These are phyloP conservation scores for Ricinus communis DNA, from an alignment of 345 rosid species.

Conservation along the genomic window DNA sequence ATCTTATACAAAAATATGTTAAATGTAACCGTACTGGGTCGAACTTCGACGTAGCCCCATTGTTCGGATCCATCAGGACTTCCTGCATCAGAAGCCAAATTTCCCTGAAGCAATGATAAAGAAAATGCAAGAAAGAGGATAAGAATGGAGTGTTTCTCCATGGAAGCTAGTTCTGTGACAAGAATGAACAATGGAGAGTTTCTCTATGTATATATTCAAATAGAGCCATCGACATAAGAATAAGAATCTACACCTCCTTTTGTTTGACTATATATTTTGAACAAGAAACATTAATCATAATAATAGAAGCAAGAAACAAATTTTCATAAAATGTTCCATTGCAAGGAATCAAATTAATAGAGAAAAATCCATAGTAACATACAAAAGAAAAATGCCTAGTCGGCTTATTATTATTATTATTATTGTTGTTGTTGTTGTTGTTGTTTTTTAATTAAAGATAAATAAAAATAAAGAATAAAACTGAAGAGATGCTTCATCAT, in stretches of 20 bases:
- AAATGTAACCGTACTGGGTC: constrained; percentile 31
- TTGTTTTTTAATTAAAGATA: background rate
- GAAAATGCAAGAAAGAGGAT: constrained; percentile 4
- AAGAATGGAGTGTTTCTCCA: constrained; percentile 10
- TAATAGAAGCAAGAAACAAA: background rate
- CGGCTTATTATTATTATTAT: too few relatives aligned
- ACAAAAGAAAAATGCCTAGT: background rate
- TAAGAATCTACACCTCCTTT: constrained; percentile 9
- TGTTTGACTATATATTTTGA: background rate
- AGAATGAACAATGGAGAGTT: too few relatives aligned
- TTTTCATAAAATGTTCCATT: background rate
- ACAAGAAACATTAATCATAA: background rate
- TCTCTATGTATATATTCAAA: background rate
- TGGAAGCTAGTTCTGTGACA: background rate
- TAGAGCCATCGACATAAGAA: background rate
- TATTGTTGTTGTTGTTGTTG: too few relatives aligned
- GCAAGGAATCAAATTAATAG: constrained; percentile 3
- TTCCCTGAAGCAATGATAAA: background rate
- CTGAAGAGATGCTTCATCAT: too few relatives aligned
- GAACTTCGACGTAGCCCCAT: constrained; percentile 47
- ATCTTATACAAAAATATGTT: too few relatives aligned
- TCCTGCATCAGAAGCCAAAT: constrained; percentile 13
- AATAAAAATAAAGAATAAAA: too few relatives aligned
- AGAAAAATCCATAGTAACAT: background rate
- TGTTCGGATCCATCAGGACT: constrained; percentile 41